Conservation (phyloP, 2,329 filamentous ascomycete genomes). For the Cladosporium sp. region DNA sequence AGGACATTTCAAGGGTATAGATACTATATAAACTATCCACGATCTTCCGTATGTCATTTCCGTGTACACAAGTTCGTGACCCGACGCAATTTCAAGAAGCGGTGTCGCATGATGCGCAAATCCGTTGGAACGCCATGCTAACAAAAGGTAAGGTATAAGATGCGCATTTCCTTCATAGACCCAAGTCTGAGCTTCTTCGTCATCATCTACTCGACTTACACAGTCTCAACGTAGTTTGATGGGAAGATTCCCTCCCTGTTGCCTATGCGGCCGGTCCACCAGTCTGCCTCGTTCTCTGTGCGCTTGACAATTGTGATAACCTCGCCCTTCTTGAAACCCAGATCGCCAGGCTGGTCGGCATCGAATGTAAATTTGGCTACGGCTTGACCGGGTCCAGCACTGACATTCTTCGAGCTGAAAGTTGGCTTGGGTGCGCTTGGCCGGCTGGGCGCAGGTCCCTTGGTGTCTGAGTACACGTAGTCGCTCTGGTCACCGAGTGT, state of each 20-base stretch:
- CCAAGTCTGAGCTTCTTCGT: neutral
- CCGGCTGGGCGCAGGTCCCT: constrained; percentile 63
- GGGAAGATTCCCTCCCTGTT: constrained; percentile 89
- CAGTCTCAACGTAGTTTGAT: constrained; percentile 36
- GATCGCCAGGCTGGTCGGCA: constrained; percentile 84
- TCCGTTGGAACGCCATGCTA: constrained; percentile 16
- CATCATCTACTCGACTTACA: neutral
- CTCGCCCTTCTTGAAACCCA: constrained; percentile 97
- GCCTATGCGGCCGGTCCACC: constrained; percentile 95
- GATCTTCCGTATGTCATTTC: neutral
- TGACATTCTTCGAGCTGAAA: constrained; percentile 58
- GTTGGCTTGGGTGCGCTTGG: constrained; percentile 88
- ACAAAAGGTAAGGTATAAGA: constrained; percentile 12
- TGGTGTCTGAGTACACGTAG: constrained; percentile 56
- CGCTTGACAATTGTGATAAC: constrained; percentile 92
- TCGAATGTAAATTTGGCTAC: constrained; percentile 93
- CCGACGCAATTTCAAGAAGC: neutral
- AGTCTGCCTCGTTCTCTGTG: constrained; percentile 91
- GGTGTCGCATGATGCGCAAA: neutral
- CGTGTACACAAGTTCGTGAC: neutral
- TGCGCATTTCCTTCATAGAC: neutral
- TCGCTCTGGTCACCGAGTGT: constrained; percentile 48
- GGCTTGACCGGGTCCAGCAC: constrained; percentile 69
- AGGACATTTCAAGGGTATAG: neutral
- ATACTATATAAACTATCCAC: neutral